phyloP scores from a whole-genome alignment of 306 rosid species.

The Herpetospermum pedunculosum region DNA sequence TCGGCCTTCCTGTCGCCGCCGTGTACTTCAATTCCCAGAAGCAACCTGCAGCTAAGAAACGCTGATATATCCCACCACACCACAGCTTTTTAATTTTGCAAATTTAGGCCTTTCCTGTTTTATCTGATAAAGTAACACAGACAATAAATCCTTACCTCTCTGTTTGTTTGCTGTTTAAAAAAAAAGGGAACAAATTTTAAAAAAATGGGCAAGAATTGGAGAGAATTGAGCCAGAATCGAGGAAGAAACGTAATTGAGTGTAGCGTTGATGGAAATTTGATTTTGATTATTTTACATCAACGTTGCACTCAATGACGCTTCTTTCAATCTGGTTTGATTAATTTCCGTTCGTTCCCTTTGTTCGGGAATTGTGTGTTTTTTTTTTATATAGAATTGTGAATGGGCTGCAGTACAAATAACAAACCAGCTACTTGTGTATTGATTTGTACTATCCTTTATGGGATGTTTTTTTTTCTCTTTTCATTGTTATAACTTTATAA shows the following conservation, averaged over 20 bases:
- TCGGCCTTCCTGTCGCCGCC: conserved; percentile 34
- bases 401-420: neutral
- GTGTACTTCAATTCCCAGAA: conserved; percentile 31
- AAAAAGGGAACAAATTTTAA: neutral
- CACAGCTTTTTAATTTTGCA: neutral
- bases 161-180: neutral
- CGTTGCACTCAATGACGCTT: conserved; percentile 97
- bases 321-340: conserved; percentile 23
- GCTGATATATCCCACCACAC: neutral
- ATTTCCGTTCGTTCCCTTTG: neutral
- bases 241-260: conserved; percentile 57
- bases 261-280: conserved; percentile 24
- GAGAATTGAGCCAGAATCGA: neutral
- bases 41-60: conserved; percentile 17
- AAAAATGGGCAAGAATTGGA: neutral
- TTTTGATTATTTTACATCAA: conserved; percentile 32
- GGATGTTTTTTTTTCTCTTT: too few relatives aligned
- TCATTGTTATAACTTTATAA: too few relatives aligned
- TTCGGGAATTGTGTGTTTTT: neutral
- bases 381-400: neutral
- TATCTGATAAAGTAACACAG: neutral
- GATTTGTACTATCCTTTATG: neutral
- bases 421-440: neutral
- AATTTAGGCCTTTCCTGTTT: neutral
- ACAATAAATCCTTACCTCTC: neutral